phyloP scores from a whole-genome alignment of 2,329 filamentous ascomycete species.

The Pezicula carpinea region DNA sequence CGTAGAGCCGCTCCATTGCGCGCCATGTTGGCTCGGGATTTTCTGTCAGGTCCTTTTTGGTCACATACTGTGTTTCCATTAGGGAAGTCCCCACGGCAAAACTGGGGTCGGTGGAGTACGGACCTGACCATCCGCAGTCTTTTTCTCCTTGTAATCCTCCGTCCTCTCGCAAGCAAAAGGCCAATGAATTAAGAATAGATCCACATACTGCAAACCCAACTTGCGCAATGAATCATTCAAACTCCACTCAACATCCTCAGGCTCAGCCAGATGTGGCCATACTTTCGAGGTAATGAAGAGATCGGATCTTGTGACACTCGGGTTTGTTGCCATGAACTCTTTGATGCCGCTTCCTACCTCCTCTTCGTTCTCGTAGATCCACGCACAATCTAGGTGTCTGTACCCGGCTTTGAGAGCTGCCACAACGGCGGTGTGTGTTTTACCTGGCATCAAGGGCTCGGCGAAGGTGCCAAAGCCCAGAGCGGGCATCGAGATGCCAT shows the following conservation, averaged over 20 bases:
- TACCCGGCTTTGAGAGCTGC: slow-evolving; percentile 63
- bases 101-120: neutral
- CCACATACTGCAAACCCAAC: slow-evolving; percentile 74
- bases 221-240: slow-evolving; percentile 68
- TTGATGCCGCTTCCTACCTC: slow-evolving; percentile 75
- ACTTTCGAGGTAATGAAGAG: slow-evolving; percentile 80
- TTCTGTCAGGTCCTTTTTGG: slow-evolving; percentile 58
- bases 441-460: slow-evolving; percentile 27
- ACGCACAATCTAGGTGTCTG: slow-evolving; percentile 64
- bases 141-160: slow-evolving; percentile 55
- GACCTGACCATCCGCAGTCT: slow-evolving; percentile 48
- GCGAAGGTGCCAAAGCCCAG: slow-evolving; percentile 38
- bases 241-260: slow-evolving; percentile 58
- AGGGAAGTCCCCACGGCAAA: slow-evolving; percentile 4
- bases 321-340: slow-evolving; percentile 55
- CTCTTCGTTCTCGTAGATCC: slow-evolving; percentile 71
- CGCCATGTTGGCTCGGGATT: slow-evolving; percentile 66
- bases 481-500: slow-evolving; percentile 31
- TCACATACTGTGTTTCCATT: slow-evolving; percentile 41
- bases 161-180: slow-evolving; percentile 73
- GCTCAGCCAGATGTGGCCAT: slow-evolving; percentile 69
- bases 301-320: slow-evolving; percentile 67
- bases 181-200: slow-evolving; percentile 82
- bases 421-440: slow-evolving; percentile 44
- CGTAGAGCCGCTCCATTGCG: slow-evolving; percentile 62